Evolutionary conservation across 768 basidiomycete species (phyloP).

Genomic region (Daedalea quercina): DNA sequence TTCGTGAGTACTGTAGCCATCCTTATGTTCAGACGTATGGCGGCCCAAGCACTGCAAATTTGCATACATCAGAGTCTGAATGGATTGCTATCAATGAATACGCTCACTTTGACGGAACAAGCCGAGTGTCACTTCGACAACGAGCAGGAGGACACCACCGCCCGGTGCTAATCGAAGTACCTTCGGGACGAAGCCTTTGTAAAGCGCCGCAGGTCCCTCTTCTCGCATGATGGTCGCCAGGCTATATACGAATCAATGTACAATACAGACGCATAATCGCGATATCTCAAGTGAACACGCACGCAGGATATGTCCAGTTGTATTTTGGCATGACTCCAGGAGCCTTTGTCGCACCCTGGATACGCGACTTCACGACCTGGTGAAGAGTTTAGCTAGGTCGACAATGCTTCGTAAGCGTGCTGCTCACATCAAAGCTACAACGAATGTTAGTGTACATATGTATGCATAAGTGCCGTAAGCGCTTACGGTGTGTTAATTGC

Average conservation of each 20-base stretch:
- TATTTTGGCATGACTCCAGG: conserved; percentile 81
- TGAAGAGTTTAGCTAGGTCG: not conserved
- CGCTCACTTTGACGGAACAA: conserved; percentile 63
- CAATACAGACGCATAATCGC: not conserved
- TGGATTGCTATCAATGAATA: not conserved
- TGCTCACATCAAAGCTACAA: conserved; percentile 41
- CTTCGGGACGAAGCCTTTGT: conserved; percentile 95
- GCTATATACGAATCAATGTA: conserved; percentile 18
- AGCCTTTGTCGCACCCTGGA: conserved; percentile 65
- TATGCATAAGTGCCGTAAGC: not conserved
- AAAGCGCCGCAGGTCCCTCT: conserved; percentile 80
- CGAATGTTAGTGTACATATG: not conserved
- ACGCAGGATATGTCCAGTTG: conserved; percentile 93
- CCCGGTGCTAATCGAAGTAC: conserved; percentile 93
- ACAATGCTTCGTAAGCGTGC: not conserved
- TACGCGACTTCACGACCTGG: conserved; percentile 93
- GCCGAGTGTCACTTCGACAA: conserved; percentile 82
- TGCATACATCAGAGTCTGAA: not conserved
- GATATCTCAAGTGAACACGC: conserved; percentile 10
- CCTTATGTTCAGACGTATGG: conserved; percentile 15
- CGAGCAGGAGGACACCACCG: conserved; percentile 88
- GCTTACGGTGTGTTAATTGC: conserved; percentile 86
- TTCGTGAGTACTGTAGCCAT: no score
- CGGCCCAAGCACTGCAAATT: conserved; percentile 18
- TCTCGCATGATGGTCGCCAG: conserved; percentile 76